Base-by-base conservation (phyloP, 2,329 filamentous ascomycete genomes). In the Dactylonectria estremocensis region DNA sequence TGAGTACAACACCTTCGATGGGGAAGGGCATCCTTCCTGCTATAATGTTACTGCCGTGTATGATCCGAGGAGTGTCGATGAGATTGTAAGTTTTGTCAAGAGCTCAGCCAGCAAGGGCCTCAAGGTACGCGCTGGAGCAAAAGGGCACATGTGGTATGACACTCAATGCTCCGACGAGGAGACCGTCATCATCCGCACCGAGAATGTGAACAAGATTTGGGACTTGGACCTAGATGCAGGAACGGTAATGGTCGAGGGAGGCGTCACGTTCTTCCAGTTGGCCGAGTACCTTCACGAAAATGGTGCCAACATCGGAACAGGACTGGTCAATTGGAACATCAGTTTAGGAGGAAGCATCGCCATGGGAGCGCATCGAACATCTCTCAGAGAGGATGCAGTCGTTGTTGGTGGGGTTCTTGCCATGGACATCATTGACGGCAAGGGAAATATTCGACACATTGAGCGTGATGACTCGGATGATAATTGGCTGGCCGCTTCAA, bases 291-390 rank as follows among this genome's bases (percentile, higher is more conserved):
- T 87, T 33, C 85, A 87, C 64, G 78, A 79, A 31, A 78, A 81
- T 24, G 81, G 79, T 16, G 85, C 84, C 10, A 83, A 81, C 24
- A 82, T 86, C 49, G 85, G 85, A 18, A 86, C 86, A 59, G 85
- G 84, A 1, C 77, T 87, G 4, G 85, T 87, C 5, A 87, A 87
- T 72, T 87, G 85, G 85, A 87, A 87, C 68, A 87, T 87, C 61
- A 86, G 83, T 5, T 78, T 87, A 40, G 85, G 83, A 1, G 85
- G 85, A 14, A 83, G 82, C 45, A 81, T 87, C 4, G 85, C 85
- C 4, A 87, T 87, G 85, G 85, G 85, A 1, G 85, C 84, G 3
- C 85, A 87, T 69, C 80, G 85, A 14, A 84, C 82, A 1, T 84
- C 84, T 16, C 78, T 87, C 16, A 77, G 83, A 13, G 84, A 86